Evolutionary conservation across 208 protist species (phyloP).

Genomic region (Leishmania arabica): DNA sequence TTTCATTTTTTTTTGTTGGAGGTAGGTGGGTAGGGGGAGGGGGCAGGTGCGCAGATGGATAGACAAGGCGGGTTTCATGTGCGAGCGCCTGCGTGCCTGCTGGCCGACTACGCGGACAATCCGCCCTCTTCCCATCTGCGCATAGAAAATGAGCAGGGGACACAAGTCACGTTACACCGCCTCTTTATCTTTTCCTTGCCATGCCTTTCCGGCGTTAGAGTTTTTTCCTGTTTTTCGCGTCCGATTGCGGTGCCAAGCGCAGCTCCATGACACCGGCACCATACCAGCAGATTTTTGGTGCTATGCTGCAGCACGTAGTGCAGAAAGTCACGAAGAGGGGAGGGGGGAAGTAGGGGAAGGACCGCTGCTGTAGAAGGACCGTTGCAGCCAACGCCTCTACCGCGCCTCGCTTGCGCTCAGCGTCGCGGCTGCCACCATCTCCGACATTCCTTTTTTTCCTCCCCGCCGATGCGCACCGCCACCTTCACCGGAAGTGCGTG

Average conservation of each 20-base stretch:
- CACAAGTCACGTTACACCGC: neutral
- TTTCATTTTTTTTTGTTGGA: neutral
- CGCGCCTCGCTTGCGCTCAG: neutral
- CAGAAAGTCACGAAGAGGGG: neutral
- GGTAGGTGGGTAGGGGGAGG: too few species aligned
- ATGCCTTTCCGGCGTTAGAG: neutral
- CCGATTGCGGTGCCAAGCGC: neutral
- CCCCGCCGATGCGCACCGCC: neutral
- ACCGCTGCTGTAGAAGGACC: neutral
- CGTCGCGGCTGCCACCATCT: neutral
- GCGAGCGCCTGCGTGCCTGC: neutral
- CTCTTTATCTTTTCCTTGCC: neutral
- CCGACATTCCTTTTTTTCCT: neutral
- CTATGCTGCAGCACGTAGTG: neutral
- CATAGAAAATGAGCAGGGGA: neutral
- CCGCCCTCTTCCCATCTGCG: neutral
- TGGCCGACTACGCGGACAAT: neutral
- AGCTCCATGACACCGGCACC: neutral
- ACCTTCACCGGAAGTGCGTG: constrained; percentile 74
- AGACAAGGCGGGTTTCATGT: neutral
- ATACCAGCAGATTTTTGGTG: neutral
- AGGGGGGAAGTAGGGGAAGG: neutral
- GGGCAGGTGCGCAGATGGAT: neutral
- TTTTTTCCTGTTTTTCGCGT: neutral
- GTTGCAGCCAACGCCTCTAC: neutral